These are phyloP conservation scores for Phaffomyces antillensis DNA, from an alignment of 805 yeast species.

Conservation along the genomic window DNA sequence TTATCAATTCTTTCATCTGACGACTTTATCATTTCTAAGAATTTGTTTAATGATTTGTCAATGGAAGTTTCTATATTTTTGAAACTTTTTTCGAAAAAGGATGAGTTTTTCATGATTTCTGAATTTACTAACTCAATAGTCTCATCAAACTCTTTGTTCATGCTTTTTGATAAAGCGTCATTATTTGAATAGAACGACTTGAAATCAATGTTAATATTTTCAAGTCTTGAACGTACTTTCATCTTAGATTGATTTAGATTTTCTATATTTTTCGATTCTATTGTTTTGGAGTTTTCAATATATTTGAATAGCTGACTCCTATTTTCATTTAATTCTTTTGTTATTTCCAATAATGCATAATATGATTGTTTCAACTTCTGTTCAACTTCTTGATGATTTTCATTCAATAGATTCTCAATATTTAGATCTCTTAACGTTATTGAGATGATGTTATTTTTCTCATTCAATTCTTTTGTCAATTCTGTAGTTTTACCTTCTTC, in stretches of 20 bases:
- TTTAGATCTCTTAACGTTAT: conserved; percentile 10
- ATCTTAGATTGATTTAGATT: conserved; percentile 8
- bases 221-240: conserved; percentile 1
- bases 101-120: conserved; percentile 9
- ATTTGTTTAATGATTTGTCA: conserved; percentile 4
- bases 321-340: conserved; percentile 7
- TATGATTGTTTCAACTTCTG: conserved; percentile 14
- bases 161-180: conserved; percentile 6
- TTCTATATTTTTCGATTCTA: conserved; percentile 12
- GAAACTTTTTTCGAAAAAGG: conserved; percentile 1
- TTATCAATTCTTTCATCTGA: conserved; percentile 9
- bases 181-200: conserved; percentile 7
- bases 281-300: conserved; percentile 9
- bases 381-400: conserved; percentile 17
- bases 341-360: not conserved
- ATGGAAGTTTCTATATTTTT: conserved; percentile 3
- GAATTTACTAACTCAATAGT: conserved; percentile 11
- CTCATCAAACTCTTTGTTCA: conserved; percentile 12
- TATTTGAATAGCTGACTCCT: conserved; percentile 15
- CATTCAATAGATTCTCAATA: conserved; percentile 12
- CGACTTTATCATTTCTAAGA: not conserved
- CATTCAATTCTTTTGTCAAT: conserved; percentile 7
- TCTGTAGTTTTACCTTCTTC: conserved; percentile 10
- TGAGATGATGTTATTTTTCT: conserved; percentile 3
- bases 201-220: conserved; percentile 7